Conservation (phyloP, 257 asterid genomes). For the Cynanchum wilfordii region DNA sequence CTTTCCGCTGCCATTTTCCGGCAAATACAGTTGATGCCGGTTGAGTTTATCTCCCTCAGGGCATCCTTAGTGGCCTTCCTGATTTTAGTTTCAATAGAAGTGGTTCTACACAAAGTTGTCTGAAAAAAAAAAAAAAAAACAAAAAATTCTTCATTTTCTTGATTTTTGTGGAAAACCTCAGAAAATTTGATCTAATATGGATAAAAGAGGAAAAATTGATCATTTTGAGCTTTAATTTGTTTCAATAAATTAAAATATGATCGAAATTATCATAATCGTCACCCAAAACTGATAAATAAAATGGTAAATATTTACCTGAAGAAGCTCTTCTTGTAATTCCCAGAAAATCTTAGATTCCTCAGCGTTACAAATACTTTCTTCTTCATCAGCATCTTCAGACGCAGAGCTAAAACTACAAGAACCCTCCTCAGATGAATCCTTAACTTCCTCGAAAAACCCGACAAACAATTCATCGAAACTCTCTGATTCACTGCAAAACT, state of each 20-base stretch:
- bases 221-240: no score
- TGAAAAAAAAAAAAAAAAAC: neutral
- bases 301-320: slow-evolving; percentile 12
- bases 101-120: slow-evolving; percentile 34
- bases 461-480: slow-evolving; percentile 22
- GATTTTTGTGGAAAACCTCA: neutral
- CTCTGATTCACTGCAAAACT: slow-evolving; percentile 17
- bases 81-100: slow-evolving; percentile 24
- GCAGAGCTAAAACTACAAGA: slow-evolving; percentile 8
- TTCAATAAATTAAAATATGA: no score
- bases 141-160: neutral
- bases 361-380: neutral
- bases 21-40: slow-evolving; percentile 24
- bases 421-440: slow-evolving; percentile 17
- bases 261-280: no score
- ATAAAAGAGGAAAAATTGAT: neutral
- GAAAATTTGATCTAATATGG: neutral
- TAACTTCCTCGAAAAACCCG: slow-evolving; percentile 29
- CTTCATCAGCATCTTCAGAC: neutral
- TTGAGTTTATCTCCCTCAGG: slow-evolving; percentile 23
- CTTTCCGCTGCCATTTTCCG: slow-evolving; percentile 17
- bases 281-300: no score
- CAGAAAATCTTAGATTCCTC: slow-evolving; percentile 26
- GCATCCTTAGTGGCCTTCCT: slow-evolving; percentile 36
- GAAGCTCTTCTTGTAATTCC: slow-evolving; percentile 26